Evolutionary conservation across 2,329 filamentous ascomycete genomes (phyloP), one percentile per base, ranked within the genome.

Genomic region (Trichoderma aggressivum): DNA sequence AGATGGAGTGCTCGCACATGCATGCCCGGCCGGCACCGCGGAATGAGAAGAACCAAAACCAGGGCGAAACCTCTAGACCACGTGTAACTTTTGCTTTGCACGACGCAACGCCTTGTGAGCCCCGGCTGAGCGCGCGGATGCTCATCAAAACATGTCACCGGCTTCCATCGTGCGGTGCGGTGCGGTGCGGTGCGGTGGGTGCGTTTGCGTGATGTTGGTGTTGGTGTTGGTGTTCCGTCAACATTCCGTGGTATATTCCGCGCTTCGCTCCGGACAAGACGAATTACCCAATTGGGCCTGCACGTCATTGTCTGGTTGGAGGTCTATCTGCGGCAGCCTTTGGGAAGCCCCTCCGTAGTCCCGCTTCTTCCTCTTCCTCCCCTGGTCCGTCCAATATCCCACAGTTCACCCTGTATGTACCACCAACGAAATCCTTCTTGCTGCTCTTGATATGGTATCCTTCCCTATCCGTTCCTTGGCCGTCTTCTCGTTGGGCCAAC

Each of bases 231-330:
- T 24, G 58, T 61, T 24, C 30, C 34, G 32, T 34, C 28, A 12
- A 32, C 3, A 59, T 59, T 59, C 56, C 56, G 56, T 34, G 18
- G 18, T 34, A 43, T 30, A 43, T 66, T 66, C 63, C 63, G 63
- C 34, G 10, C 24, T 66, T 36, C 14, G 18, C 10, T 18, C 30
- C 16, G 30, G 50, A 24, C 47, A 16, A 70, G 69, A 70, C 69
- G 60, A 70, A 65, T 65, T 70, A 11, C 69, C 69, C 53, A 34
- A 70, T 70, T 70, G 26, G 60, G 69, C 34, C 50, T 58, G 69
- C 61, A 63, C 67, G 39, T 70, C 53, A 53, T 58, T 55, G 50
- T 64, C 47, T 47, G 64, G n/a, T 53, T 50, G 43, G 47, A 59
- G 53, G 34, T 60, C 64, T 24, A 21, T 43, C 36, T 65, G 43